Base-by-base conservation (phyloP, 78 protist genomes). In the Monocercomonoides exilis region DNA sequence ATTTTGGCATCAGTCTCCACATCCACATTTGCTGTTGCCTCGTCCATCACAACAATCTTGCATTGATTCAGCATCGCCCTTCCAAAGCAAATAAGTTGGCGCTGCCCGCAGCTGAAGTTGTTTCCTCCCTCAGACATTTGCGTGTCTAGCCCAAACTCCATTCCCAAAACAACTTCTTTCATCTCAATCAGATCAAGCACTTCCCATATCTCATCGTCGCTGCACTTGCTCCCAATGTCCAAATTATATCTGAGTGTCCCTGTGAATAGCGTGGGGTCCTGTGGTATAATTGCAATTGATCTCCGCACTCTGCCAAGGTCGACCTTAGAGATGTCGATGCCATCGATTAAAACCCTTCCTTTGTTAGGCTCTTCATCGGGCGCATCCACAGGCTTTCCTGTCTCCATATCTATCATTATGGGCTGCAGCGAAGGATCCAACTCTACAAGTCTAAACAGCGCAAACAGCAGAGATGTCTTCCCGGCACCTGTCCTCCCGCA, bases 401-500 rank as follows among this genome's bases (percentile, higher is more conserved):
- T 54, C 38, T 21, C 38, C 38, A 21, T 11, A 21, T 11, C 11
- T 54, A 21, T 11, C 70, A 21, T 11, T 11, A 54, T 21, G 70
- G 70, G 21, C 70, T 21, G 38, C 70, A 21, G 11, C 38, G 70
- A 11, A 21, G n/a, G 86, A 0, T 4, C 35, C 0, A 88, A 43
- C 64, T 94, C 96, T 36, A 46, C 44, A 35, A 97, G 2, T 38
- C 98, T 90, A 86, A 95, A 91, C 46, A 96, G 89, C 4, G 94
- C 94, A 0, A 91, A 77, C 2, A 93, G 70, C 41, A 95, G 45
- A 33, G 90, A 64, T 33, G 94, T 84, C 93, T 95, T 96, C 64
- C 93, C 94, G 42, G 96, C 89, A 44, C 98, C 99, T 4, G 98
- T 96, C 44, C 98, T 89, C 21, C 99, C 99, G 3, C 94, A 95